Conservation (phyloP, 164 flowering plant genomes). For the Saururus chinensis region DNA sequence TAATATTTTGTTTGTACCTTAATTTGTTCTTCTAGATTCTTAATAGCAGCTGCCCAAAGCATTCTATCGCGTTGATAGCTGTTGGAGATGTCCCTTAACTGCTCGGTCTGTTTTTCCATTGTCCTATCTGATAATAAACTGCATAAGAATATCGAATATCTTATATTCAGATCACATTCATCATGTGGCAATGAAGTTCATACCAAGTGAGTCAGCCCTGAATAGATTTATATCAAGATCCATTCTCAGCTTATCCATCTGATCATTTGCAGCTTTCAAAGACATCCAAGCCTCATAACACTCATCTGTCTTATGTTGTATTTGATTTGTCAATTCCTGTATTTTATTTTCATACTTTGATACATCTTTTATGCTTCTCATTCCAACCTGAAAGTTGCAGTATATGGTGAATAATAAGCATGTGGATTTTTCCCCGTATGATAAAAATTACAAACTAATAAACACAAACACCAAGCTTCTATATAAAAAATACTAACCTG, state of each 20-base stretch:
- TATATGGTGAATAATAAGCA: not conserved
- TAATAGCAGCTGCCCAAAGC: slow-evolving; percentile 41
- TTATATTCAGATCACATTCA: not conserved
- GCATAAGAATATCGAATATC: not conserved
- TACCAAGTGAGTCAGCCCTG: slow-evolving; percentile 49
- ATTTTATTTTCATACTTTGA: slow-evolving; percentile 68
- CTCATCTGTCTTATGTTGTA: slow-evolving; percentile 57
- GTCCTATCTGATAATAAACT: slow-evolving; percentile 34
- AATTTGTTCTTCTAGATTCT: slow-evolving; percentile 40
- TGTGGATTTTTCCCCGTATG: not conserved
- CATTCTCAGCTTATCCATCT: slow-evolving; percentile 56
- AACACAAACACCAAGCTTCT: not conserved
- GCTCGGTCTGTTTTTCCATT: slow-evolving; percentile 44
- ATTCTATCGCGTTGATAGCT: slow-evolving; percentile 51
- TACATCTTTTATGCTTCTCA: slow-evolving; percentile 27
- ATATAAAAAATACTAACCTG: slow-evolving; percentile 30
- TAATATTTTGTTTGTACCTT: slow-evolving; percentile 27
- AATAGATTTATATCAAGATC: slow-evolving; percentile 56
- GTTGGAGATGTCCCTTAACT: slow-evolving; percentile 33
- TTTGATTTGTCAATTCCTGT: slow-evolving; percentile 41
- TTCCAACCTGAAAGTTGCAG: slow-evolving; percentile 33
- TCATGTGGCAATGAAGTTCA: slow-evolving; percentile 4
- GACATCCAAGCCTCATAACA: slow-evolving; percentile 92
- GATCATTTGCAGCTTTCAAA: slow-evolving; percentile 49
- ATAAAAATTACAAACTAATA: not conserved